A percentile compares a stretch with the other conserved stretches of the same genome.
These are phyloP conservation scores for Loxodes magnus DNA, from an alignment of 73 alveolate species.

Conservation along the genomic window DNA sequence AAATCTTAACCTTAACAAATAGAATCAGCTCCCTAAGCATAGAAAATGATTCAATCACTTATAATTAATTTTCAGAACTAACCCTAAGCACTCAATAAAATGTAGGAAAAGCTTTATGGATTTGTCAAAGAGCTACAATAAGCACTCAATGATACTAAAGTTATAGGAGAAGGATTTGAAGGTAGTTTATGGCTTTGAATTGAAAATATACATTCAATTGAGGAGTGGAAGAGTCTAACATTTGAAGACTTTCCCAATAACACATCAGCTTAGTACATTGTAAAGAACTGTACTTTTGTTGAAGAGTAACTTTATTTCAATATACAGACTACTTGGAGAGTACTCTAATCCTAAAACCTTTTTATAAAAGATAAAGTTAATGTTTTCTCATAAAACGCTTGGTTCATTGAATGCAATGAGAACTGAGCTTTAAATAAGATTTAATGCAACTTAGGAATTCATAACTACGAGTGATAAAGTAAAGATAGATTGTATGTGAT, in stretches of 20 bases:
- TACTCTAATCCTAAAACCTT: neutral
- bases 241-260: slow-evolving; percentile 14
- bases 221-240: neutral
- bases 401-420: slow-evolving; percentile 22
- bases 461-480: slow-evolving; percentile 8
- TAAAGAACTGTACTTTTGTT: neutral
- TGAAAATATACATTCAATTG: neutral
- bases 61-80: neutral
- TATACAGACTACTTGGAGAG: too few species aligned
- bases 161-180: neutral
- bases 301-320: too few species aligned
- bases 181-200: neutral
- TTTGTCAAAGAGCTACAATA: neutral
- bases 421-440: slow-evolving; percentile 10
- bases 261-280: neutral
- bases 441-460: neutral
- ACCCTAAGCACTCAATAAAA: neutral
- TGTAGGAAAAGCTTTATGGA: neutral
- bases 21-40: neutral
- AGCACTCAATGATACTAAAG: neutral
- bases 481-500: slow-evolving; percentile 6
- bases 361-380: slow-evolving; percentile 4
- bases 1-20: too few species aligned
- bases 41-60: neutral
- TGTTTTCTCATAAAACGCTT: slow-evolving; percentile 15